Evolutionary conservation across 345 rosid genomes (phyloP).

Genomic region (Salix udensis): DNA sequence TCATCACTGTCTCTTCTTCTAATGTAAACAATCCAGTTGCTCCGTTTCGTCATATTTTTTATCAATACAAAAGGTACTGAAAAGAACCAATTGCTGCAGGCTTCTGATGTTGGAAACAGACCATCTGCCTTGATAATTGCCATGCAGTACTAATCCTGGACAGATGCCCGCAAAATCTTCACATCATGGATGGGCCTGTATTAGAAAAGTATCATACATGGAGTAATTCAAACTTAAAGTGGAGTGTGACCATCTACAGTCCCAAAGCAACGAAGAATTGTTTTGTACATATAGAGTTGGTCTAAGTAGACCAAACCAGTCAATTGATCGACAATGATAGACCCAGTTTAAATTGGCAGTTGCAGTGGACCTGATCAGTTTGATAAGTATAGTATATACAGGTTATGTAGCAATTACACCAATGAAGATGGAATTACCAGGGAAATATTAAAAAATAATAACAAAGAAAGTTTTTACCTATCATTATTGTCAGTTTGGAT

Average conservation of each 20-base stretch:
- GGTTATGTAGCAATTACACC: no score
- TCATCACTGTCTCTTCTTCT: background rate
- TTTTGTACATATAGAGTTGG: no score
- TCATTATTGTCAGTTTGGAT: slow-evolving; percentile 94
- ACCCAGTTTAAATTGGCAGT: no score
- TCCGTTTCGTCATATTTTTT: background rate
- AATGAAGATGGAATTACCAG: background rate
- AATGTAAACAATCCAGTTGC: background rate
- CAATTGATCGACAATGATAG: no score
- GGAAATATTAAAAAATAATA: background rate
- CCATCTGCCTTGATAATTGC: background rate
- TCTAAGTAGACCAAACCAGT: no score
- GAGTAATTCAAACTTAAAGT: background rate
- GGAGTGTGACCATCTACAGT: background rate
- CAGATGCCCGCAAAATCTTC: slow-evolving; percentile 77
- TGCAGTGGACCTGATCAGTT: no score
- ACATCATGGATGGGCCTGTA: slow-evolving; percentile 94
- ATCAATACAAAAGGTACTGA: background rate
- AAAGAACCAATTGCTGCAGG: background rate
- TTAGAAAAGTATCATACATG: background rate
- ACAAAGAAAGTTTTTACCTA: slow-evolving; percentile 40
- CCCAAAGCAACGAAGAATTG: background rate
- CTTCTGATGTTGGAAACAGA: background rate
- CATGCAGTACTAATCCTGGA: slow-evolving; percentile 46
- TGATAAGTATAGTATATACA: no score